A percentile compares a stretch with the other conserved stretches of the same genome.
Evolutionary conservation across 2,329 filamentous ascomycete genomes (phyloP).

Genomic region (Xenoacremonium recifei): DNA sequence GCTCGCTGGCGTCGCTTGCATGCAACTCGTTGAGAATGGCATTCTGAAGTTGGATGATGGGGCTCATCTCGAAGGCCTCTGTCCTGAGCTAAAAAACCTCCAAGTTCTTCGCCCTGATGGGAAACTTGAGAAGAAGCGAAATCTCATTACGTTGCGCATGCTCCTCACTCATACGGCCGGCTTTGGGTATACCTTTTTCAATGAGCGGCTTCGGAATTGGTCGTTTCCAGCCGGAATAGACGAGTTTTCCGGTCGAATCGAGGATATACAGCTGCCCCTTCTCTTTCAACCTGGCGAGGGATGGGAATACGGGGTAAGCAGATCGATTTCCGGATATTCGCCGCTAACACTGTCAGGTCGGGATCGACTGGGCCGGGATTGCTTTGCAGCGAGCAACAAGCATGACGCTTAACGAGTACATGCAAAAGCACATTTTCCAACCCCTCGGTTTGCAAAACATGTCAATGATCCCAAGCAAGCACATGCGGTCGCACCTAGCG

Average conservation of each 20-base stretch:
- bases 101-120: not conserved
- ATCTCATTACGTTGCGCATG: not conserved
- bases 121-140: not conserved
- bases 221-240: not conserved
- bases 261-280: not conserved
- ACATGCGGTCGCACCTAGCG: not conserved
- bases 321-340: not conserved
- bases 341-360: not conserved
- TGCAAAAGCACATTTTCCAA: not conserved
- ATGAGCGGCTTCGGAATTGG: not conserved
- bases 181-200: not conserved
- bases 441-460: not conserved
- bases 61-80: not conserved
- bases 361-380: not conserved
- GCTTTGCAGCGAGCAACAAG: not conserved
- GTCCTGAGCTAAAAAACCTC: not conserved
- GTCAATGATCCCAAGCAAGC: not conserved
- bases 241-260: not conserved
- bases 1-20: not conserved
- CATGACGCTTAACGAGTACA: not conserved
- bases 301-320: not conserved
- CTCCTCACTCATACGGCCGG: not conserved
- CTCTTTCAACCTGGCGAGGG: not conserved
- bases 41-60: not conserved
- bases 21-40: not conserved